Conservation (phyloP, 176 grass and related monocot genomes). For the Phyllostachys edulis region DNA sequence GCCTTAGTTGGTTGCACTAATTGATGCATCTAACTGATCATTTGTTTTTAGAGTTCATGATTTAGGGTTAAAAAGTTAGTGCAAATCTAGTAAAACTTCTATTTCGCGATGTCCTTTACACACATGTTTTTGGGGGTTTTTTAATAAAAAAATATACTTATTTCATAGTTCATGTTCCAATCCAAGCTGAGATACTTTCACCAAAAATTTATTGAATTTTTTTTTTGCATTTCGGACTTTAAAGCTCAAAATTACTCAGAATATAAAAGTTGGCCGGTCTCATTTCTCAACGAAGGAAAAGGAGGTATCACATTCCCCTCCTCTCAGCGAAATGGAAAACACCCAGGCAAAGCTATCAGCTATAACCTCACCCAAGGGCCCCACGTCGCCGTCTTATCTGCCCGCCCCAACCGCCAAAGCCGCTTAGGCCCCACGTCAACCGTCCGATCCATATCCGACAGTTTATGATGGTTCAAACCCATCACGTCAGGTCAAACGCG, state of each 20-base stretch:
- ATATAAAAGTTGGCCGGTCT: not conserved
- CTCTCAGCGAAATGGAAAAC: constrained; percentile 26
- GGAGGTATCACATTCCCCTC: constrained; percentile 30
- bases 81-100: not conserved
- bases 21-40: not conserved
- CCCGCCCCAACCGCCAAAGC: not conserved
- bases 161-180: not conserved
- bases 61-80: not conserved
- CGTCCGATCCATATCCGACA: constrained; percentile 35
- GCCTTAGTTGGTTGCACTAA: not conserved
- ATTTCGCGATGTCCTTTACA: not conserved
- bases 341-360: constrained; percentile 5
- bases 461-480: not conserved
- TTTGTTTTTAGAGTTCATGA: not conserved
- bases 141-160: not conserved
- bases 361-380: constrained; percentile 18
- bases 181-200: no score
- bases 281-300: not conserved
- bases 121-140: not conserved
- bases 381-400: constrained; percentile 30
- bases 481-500: constrained; percentile 47
- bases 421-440: not conserved
- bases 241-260: not conserved
- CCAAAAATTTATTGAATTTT: no score
- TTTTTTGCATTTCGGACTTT: no score